Evolutionary conservation across 805 yeast species (phyloP), one percentile per base, ranked within the genome.

Genomic region (Pichia eremophila): DNA sequence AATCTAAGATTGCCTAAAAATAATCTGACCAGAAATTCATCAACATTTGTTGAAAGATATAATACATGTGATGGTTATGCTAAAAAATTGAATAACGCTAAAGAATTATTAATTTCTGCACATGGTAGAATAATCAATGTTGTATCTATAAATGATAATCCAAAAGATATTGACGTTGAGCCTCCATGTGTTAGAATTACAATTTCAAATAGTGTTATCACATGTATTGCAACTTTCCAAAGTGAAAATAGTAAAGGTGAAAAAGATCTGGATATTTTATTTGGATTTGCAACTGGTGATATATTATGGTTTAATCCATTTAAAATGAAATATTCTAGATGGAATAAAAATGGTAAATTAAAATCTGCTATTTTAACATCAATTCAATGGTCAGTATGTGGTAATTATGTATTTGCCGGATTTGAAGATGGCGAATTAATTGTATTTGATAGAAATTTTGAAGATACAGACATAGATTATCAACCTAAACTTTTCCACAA

Each of bases 211-310:
- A 57, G 69, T n/a, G 57, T 73, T 11, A 64, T 74, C 2, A 73
- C 81, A 0, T 56, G 68, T 5, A 46, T 74, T 38, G 58, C 67
- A 15, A 50, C 69, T 2, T 66, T 68, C 46, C 55, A 60, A 9
- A 54, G 55, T 22, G 46, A 45, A 4, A 46, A 57, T 5, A 40
- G 58, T 8, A 53, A 51, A 3, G 59, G 60, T n/a, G 69, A 65
- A 17, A 57, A 57, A 29, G 66, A 66, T 36, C 64, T 83, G 8
- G 80, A 80, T 45, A 67, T 81, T 8, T 63, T 79, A 2, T 52
- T 81, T 18, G 93, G 91, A 1, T 74, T 79, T 51, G 75, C 81
- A 18, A 65, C 79, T 1, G 88, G 91, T n/a, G 87, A 81, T 54
- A 61, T 84, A 3, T 52, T 83, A 7, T 72, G 87, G 73, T 51